Conservation (phyloP, 192 early-diverging fungal species). For the Diversispora eburnea region DNA sequence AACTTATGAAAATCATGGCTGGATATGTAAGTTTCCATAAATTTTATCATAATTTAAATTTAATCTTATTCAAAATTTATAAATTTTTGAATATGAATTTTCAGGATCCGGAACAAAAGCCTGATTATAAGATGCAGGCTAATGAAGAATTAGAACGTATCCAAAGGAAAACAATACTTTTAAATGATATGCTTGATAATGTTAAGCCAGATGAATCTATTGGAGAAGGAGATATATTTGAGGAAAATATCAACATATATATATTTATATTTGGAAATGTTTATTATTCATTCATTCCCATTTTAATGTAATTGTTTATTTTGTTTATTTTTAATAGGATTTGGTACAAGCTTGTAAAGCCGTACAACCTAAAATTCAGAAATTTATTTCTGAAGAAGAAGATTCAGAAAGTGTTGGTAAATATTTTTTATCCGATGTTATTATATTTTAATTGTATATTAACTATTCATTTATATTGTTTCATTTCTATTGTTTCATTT, state of each 20-base stretch:
- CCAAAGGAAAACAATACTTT: slow-evolving; percentile 65
- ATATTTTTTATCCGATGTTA: background rate
- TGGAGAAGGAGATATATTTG: slow-evolving; percentile 47
- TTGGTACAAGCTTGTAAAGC: slow-evolving; percentile 61
- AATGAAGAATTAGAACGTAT: slow-evolving; percentile 77
- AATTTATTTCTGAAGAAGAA: slow-evolving; percentile 65
- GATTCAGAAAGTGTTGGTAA: slow-evolving; percentile 75
- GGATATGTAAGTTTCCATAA: slow-evolving; percentile 76
- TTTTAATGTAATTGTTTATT: background rate
- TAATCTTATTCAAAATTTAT: slow-evolving; percentile 1
- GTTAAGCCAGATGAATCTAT: slow-evolving; percentile 57
- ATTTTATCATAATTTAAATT: slow-evolving; percentile 15
- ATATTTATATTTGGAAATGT: background rate
- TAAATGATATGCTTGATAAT: slow-evolving; percentile 79
- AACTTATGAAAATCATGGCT: slow-evolving; percentile 96
- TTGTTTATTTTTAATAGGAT: slow-evolving; percentile 47
- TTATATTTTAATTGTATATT: too few relatives aligned
- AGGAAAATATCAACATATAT: slow-evolving; percentile 29
- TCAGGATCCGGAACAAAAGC: slow-evolving; percentile 58
- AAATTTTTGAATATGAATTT: background rate
- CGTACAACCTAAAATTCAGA: slow-evolving; percentile 72
- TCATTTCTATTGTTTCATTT: too few relatives aligned
- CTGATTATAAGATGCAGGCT: slow-evolving; percentile 84
- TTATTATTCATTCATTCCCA: background rate
- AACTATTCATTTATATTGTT: too few relatives aligned